Base-by-base conservation (phyloP, 805 yeast genomes). In the Dipodascus geniculatus region DNA sequence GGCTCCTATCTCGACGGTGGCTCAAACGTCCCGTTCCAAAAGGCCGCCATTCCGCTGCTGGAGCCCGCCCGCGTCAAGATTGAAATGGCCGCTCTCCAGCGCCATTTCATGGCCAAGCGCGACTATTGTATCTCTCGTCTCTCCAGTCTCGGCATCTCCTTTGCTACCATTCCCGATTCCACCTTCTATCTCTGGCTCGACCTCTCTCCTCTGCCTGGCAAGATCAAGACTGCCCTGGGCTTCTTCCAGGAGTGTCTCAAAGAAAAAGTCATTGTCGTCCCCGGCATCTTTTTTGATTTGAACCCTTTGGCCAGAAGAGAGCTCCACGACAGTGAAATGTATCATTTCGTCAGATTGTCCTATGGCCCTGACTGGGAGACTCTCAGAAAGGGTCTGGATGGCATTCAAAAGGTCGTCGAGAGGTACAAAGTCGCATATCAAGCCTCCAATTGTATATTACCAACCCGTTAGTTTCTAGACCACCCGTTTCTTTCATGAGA, bases 1-100 rank as follows among this genome's bases (percentile, higher is more conserved):
- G 84, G 83, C 1, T 79, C 83, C 1, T 79, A 69, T 56, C 65
- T 79, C 55, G 84, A 79, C 56, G 84, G 84, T 49, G 84, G 84
- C 28, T 71, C 80, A 20, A 79, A 79, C 60, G 77, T 78, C 24
- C 83, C 83, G 0, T 78, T 79, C 71, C 84, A 79, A 59, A 76
- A 74, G 58, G 82, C 80, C 31, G 83, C 83, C 1, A 68, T 78
- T 22, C 76, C 78, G 48, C 75, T 78, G 63, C 69, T 79, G 58
- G 67, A 77, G 48, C 83, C 83, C n/a, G 57, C 62, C 42, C 66
- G 71, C 47, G 83, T 79, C 1, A 71, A 65, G 57, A 59, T 65
- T 20, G 84, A 79, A 61, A 79, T 80, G 74, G 72, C 74, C 58
- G 83, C 83, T 2, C 70, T 79, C 33, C 84, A 79, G 61, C 56